Evolutionary conservation across 352 stramenopile genomes (phyloP).

Genomic region (Pythium aristosporum): DNA sequence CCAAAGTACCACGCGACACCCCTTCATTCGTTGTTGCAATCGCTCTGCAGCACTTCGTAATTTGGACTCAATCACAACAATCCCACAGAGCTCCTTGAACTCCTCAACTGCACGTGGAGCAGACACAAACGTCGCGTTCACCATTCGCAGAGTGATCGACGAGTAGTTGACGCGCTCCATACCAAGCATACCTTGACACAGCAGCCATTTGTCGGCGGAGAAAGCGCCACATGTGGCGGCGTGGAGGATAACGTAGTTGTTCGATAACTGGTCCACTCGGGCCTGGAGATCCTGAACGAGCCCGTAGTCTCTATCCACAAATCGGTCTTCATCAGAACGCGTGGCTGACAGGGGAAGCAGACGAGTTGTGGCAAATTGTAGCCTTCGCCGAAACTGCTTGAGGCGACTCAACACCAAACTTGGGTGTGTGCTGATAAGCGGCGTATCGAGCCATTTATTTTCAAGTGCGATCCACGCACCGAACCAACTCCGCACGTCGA

Average conservation of each 20-base stretch:
- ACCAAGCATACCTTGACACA: slow-evolving; percentile 17
- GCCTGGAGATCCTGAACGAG: slow-evolving; percentile 36
- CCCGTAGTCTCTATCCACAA: slow-evolving; percentile 26
- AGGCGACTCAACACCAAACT: slow-evolving; percentile 52
- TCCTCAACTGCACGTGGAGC: background rate
- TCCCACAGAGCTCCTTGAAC: slow-evolving; percentile 45
- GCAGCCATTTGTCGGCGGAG: slow-evolving; percentile 36
- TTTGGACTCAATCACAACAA: slow-evolving; percentile 55
- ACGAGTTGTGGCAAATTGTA: slow-evolving; percentile 38
- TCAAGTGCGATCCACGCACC: slow-evolving; percentile 44
- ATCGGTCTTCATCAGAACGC: background rate
- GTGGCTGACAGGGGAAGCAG: slow-evolving; percentile 15
- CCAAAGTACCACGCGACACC: slow-evolving; percentile 32
- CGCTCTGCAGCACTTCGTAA: slow-evolving; percentile 35
- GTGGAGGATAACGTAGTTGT: slow-evolving; percentile 48
- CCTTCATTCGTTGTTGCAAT: slow-evolving; percentile 29
- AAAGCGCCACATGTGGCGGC: slow-evolving; percentile 44
- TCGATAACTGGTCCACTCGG: slow-evolving; percentile 46
- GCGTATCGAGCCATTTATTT: slow-evolving; percentile 44
- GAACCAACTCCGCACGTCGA: slow-evolving; percentile 65
- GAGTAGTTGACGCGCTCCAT: slow-evolving; percentile 4
- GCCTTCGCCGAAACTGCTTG: slow-evolving; percentile 54
- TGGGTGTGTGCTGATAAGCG: slow-evolving; percentile 42
- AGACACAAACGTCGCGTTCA: slow-evolving; percentile 4
- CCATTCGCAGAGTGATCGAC: slow-evolving; percentile 14